Evolutionary conservation across 2,329 filamentous ascomycete species (phyloP).

Genomic region (Domatiomyces catenatus): DNA sequence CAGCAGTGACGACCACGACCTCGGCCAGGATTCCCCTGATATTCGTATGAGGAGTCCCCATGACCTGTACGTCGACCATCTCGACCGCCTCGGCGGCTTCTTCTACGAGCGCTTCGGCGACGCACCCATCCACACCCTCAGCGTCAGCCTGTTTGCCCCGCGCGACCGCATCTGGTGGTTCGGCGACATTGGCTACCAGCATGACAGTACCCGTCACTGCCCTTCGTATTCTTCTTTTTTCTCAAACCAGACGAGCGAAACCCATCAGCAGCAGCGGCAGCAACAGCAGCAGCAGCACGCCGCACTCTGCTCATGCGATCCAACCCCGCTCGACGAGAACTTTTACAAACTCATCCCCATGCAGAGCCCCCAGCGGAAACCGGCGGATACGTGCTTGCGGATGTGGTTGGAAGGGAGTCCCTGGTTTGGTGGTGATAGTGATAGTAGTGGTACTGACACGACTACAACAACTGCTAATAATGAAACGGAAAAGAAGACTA

Average conservation of each 20-base stretch:
- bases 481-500: too few relatives aligned
- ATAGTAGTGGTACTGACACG: slow-evolving; percentile 17
- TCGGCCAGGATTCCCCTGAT: too few relatives aligned
- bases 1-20: neutral
- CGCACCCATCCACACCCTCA: slow-evolving; percentile 39
- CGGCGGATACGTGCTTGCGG: slow-evolving; percentile 32
- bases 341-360: slow-evolving; percentile 34
- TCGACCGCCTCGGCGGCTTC: slow-evolving; percentile 36
- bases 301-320: slow-evolving; percentile 28
- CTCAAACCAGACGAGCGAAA: too few relatives aligned
- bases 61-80: slow-evolving; percentile 33
- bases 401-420: slow-evolving; percentile 23
- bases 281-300: neutral
- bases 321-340: slow-evolving; percentile 30
- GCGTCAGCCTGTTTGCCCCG: slow-evolving; percentile 39
- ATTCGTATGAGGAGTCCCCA: neutral
- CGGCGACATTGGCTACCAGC: slow-evolving; percentile 32
- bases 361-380: slow-evolving; percentile 34
- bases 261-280: neutral
- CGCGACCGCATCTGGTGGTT: slow-evolving; percentile 39
- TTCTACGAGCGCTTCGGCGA: slow-evolving; percentile 35
- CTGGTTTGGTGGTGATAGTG: neutral
- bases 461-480: slow-evolving; percentile 9
- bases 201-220: slow-evolving; percentile 30
- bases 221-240: slow-evolving; percentile 2